These are phyloP conservation scores for Colletotrichum musae DNA, from an alignment of 2,329 filamentous ascomycete species.

Conservation along the genomic window DNA sequence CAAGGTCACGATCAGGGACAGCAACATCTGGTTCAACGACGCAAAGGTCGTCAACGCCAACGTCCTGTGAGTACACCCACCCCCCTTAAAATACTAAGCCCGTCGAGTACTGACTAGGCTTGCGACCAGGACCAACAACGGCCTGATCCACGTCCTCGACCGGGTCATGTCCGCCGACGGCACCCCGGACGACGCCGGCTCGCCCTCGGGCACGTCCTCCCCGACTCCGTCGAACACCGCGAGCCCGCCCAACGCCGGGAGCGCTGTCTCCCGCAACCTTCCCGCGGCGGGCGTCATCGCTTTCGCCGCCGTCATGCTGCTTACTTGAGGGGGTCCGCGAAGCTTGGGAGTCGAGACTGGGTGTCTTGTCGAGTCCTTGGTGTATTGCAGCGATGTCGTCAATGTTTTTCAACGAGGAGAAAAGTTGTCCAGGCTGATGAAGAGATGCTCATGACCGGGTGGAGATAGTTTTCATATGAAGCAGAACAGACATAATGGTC, in stretches of 20 bases:
- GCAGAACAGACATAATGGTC: too few relatives aligned
- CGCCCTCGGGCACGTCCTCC: slow-evolving; percentile 13
- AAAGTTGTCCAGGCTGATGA: too few relatives aligned
- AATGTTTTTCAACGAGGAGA: too few relatives aligned
- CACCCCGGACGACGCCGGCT: slow-evolving; percentile 6
- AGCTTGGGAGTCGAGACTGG: neutral
- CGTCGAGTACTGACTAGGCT: neutral
- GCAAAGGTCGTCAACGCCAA: slow-evolving; percentile 45
- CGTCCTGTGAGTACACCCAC: slow-evolving; percentile 38
- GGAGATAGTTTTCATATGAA: too few relatives aligned
- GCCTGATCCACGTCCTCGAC: slow-evolving; percentile 46
- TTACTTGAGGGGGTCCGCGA: slow-evolving; percentile 1
- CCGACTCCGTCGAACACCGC: neutral
- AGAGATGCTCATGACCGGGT: too few relatives aligned
- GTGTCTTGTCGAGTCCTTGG: neutral
- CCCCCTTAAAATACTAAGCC: too few relatives aligned
- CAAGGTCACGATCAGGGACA: slow-evolving; percentile 42
- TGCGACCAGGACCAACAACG: slow-evolving; percentile 44
- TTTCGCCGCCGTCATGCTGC: slow-evolving; percentile 22
- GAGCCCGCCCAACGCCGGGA: slow-evolving; percentile 23
- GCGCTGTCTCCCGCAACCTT: neutral
- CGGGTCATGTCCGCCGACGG: slow-evolving; percentile 42
- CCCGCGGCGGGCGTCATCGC: slow-evolving; percentile 27
- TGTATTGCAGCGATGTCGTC: too few relatives aligned
- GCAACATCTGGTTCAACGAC: slow-evolving; percentile 46